These are phyloP conservation scores for Chenopodium formosanum DNA, from an alignment of 148 eudicot species.

Conservation along the genomic window DNA sequence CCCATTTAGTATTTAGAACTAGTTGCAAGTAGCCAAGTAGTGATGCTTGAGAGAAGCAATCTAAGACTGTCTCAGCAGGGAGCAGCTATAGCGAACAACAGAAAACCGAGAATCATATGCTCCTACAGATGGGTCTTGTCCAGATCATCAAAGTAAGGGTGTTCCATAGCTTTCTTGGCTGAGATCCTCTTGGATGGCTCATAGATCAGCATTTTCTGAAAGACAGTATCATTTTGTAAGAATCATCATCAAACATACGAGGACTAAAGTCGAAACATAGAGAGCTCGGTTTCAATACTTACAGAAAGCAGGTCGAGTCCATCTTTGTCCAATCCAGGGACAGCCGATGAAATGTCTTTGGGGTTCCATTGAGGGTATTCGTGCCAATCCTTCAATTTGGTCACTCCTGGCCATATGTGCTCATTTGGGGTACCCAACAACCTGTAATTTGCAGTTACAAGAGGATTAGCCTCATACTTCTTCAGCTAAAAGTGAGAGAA, in stretches of 20 bases:
- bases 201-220: slow-evolving; percentile 83
- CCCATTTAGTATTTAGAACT: background rate
- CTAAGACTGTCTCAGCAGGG: background rate
- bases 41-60: slow-evolving; percentile 63
- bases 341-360: slow-evolving; percentile 56
- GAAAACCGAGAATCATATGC: background rate
- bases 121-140: slow-evolving; percentile 46
- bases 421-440: slow-evolving; percentile 93
- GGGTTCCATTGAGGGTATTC: slow-evolving; percentile 93
- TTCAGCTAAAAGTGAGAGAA: background rate
- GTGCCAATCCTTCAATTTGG: slow-evolving; percentile 86
- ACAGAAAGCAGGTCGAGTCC: slow-evolving; percentile 69
- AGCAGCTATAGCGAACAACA: slow-evolving; percentile 12
- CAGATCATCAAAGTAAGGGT: slow-evolving; percentile 72
- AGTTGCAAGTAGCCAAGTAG: background rate
- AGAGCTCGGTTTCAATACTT: slow-evolving; percentile 16
- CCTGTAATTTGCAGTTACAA: slow-evolving; percentile 28
- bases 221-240: background rate
- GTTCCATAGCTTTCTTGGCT: slow-evolving; percentile 94
- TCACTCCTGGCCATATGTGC: slow-evolving; percentile 86
- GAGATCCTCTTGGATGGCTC: slow-evolving; percentile 84
- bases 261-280: background rate
- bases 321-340: slow-evolving; percentile 62
- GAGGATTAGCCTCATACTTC: background rate
- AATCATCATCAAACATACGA: background rate